Evolutionary conservation across 805 yeast genomes (phyloP).

Genomic region (Priceomyces carsonii): DNA sequence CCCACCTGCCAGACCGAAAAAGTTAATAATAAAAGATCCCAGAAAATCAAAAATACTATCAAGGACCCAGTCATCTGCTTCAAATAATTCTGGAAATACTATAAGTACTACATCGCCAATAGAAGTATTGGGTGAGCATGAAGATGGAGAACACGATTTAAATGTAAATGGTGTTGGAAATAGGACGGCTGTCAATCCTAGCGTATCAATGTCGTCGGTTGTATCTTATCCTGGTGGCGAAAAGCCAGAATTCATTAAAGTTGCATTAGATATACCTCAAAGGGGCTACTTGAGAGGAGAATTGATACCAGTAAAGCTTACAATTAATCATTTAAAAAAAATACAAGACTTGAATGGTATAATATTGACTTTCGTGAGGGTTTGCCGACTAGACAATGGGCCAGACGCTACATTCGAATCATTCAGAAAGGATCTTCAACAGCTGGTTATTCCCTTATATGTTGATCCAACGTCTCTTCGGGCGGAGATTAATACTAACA

Average conservation of each 20-base stretch:
- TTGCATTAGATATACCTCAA: slow-evolving; percentile 43
- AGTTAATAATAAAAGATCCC: slow-evolving; percentile 61
- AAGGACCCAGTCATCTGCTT: slow-evolving; percentile 35
- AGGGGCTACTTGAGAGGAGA: slow-evolving; percentile 83
- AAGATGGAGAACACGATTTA: background rate
- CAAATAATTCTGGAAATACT: slow-evolving; percentile 33
- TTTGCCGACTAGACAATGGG: slow-evolving; percentile 64
- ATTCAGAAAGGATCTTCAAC: slow-evolving; percentile 81
- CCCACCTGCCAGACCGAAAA: slow-evolving; percentile 66
- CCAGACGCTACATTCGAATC: slow-evolving; percentile 65
- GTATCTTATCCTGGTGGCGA: background rate
- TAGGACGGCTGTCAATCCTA: slow-evolving; percentile 5
- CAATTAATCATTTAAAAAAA: slow-evolving; percentile 67
- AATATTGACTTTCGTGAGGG: slow-evolving; percentile 75
- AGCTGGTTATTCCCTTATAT: slow-evolving; percentile 71
- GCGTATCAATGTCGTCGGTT: slow-evolving; percentile 6
- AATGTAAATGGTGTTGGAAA: background rate
- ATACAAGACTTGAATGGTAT: slow-evolving; percentile 71
- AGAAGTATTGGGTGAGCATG: slow-evolving; percentile 6
- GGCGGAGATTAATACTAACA: slow-evolving; percentile 58
- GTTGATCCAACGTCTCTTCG: slow-evolving; percentile 67
- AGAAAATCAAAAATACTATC: slow-evolving; percentile 23
- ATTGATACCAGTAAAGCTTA: slow-evolving; percentile 66
- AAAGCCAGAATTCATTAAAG: slow-evolving; percentile 33
- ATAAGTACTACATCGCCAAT: slow-evolving; percentile 31